phyloP scores from a whole-genome alignment of 495 filamentous ascomycete genomes.

The Recurvomyces mirabilis region DNA sequence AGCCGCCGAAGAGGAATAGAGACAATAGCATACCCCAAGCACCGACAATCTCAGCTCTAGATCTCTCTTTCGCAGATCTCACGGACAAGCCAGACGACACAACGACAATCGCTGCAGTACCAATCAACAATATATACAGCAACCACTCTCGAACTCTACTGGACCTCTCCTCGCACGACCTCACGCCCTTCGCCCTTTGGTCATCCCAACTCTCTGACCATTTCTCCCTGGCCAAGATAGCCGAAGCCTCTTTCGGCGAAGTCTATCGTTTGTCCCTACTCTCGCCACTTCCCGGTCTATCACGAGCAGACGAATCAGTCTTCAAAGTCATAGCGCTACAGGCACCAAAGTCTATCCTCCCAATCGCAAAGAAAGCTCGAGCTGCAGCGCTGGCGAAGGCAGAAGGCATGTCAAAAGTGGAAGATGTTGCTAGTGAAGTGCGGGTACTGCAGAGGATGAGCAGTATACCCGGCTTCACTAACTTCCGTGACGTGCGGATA shows the following conservation, averaged over 20 bases:
- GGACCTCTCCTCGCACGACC: slow-evolving; percentile 3
- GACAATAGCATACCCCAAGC: too few relatives aligned
- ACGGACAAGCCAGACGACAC: too few relatives aligned
- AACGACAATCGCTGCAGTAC: too few relatives aligned
- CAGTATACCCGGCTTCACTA: slow-evolving; percentile 77
- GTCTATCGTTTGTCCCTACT: slow-evolving; percentile 49
- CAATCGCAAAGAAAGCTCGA: slow-evolving; percentile 19
- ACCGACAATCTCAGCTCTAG: too few relatives aligned
- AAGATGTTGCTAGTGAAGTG: slow-evolving; percentile 54
- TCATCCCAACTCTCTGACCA: slow-evolving; percentile 37
- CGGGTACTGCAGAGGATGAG: slow-evolving; percentile 65
- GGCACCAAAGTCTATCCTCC: slow-evolving; percentile 21
- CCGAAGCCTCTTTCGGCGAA: slow-evolving; percentile 58
- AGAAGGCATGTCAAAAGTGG: slow-evolving; percentile 34
- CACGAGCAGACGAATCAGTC: slow-evolving; percentile 28
- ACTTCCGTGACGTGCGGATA: slow-evolving; percentile 69
- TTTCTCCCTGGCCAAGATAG: slow-evolving; percentile 49
- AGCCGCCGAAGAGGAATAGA: too few relatives aligned
- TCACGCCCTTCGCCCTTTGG: slow-evolving; percentile 34
- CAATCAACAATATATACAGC: slow-evolving; percentile 10
- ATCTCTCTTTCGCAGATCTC: too few relatives aligned
- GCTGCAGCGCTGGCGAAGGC: slow-evolving; percentile 24
- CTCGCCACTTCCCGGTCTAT: slow-evolving; percentile 24
- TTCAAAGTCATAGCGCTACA: slow-evolving; percentile 34
- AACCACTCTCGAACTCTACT: slow-evolving; percentile 9